Evolutionary conservation across 148 eudicot genomes (phyloP).

Genomic region (Selenicereus undatus): DNA sequence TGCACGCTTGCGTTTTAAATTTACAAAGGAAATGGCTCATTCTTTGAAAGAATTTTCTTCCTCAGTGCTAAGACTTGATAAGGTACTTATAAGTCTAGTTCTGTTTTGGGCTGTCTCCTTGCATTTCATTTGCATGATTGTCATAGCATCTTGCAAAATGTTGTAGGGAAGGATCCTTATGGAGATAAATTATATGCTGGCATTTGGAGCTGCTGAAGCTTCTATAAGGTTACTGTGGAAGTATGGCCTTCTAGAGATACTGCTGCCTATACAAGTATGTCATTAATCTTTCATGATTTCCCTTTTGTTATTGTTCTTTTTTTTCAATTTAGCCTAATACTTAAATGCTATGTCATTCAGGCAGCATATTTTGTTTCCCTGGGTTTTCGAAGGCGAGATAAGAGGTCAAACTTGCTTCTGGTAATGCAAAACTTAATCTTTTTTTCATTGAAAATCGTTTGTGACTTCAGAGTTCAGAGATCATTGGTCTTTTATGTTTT

Average conservation of each 20-base stretch:
- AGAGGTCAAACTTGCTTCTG: constrained; percentile 32
- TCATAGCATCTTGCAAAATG: not conserved
- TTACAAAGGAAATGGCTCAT: constrained; percentile 29
- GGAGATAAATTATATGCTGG: constrained; percentile 37
- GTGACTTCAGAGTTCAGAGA: not conserved
- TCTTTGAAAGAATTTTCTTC: constrained; percentile 29
- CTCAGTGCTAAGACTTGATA: constrained; percentile 27
- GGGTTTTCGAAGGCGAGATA: constrained; percentile 36
- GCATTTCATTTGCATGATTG: not conserved
- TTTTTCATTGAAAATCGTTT: not conserved
- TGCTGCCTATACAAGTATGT: constrained; percentile 34
- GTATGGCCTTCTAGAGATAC: constrained; percentile 35
- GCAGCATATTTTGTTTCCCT: constrained; percentile 34
- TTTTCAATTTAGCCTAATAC: not conserved
- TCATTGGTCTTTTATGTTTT: not conserved
- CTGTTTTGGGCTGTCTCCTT: not conserved
- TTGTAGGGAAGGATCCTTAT: constrained; percentile 34
- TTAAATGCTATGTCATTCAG: constrained; percentile 10
- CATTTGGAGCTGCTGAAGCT: constrained; percentile 35
- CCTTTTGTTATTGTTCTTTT: not conserved
- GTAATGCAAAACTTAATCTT: constrained; percentile 11
- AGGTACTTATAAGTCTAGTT: constrained; percentile 19
- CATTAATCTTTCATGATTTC: not conserved
- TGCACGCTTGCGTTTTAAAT: constrained; percentile 29
- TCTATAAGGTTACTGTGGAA: constrained; percentile 33